phyloP scores from a whole-genome alignment of 169 alveolate genomes.

The Neospora caninum region DNA sequence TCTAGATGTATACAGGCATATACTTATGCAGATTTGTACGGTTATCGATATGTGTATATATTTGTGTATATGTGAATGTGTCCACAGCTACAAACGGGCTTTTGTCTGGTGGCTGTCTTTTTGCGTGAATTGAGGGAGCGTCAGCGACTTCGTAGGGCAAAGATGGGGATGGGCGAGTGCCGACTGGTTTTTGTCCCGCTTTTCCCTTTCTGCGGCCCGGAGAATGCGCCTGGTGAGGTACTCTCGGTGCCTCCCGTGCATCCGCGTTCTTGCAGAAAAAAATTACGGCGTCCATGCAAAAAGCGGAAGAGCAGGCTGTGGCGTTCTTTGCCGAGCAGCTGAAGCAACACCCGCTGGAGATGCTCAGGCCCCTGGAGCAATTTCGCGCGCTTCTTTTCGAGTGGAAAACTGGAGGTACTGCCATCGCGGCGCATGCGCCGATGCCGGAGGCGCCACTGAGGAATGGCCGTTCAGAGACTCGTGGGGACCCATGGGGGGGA shows the following conservation, averaged over 20 bases:
- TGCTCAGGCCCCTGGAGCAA: conserved; percentile 51
- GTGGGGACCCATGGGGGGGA: too few species aligned
- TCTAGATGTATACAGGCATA: not conserved
- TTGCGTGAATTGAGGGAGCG: not conserved
- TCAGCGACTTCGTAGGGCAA: not conserved
- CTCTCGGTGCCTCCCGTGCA: too few species aligned
- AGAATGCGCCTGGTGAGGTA: too few species aligned
- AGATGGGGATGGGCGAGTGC: not conserved
- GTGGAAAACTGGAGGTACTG: conserved; percentile 5
- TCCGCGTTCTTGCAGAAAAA: not conserved
- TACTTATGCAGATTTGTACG: not conserved
- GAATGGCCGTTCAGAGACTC: too few species aligned
- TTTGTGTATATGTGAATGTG: not conserved
- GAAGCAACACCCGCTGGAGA: conserved; percentile 39
- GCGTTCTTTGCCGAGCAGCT: conserved; percentile 8
- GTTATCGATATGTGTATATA: not conserved
- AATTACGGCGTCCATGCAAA: not conserved
- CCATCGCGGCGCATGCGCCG: too few species aligned
- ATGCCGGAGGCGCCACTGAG: too few species aligned
- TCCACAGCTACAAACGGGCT: not conserved
- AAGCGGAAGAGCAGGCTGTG: not conserved
- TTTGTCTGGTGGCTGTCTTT: not conserved
- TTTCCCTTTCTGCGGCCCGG: not conserved
- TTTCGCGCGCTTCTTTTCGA: conserved; percentile 41
- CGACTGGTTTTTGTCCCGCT: not conserved